Percentiles rank a stretch among this genome's conserved stretches.
Conservation (phyloP, 345 rosid genomes). For the Populus pruinosa region DNA sequence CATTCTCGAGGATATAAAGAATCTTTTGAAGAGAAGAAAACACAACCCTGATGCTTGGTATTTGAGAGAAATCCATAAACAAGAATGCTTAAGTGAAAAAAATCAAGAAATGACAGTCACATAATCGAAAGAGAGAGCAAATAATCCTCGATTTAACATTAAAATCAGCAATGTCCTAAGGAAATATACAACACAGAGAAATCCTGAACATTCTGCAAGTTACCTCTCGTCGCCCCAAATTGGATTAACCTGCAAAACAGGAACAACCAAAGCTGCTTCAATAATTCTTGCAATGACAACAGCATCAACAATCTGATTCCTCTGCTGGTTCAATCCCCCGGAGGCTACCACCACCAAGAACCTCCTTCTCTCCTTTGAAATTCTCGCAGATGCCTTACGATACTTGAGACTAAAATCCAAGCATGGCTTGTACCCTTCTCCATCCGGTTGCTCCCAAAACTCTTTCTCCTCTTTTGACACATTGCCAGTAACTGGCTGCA, state of each 20-base stretch:
- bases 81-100: not conserved
- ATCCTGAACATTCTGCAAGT: not conserved
- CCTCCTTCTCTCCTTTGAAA: slow-evolving; percentile 56
- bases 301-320: slow-evolving; percentile 69
- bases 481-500: slow-evolving; percentile 38
- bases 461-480: slow-evolving; percentile 49
- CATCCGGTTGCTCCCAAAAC: slow-evolving; percentile 67
- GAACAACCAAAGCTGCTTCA: slow-evolving; percentile 68
- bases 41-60: not conserved
- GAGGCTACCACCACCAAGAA: slow-evolving; percentile 68
- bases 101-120: not conserved
- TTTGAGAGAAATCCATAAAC: not conserved
- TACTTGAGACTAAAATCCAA: slow-evolving; percentile 56
- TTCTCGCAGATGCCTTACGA: slow-evolving; percentile 37
- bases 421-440: slow-evolving; percentile 60
- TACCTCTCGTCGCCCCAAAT: slow-evolving; percentile 80
- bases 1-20: not conserved
- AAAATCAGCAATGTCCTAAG: not conserved
- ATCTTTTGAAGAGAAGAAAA: not conserved
- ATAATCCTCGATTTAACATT: not conserved
- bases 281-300: slow-evolving; percentile 75
- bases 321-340: slow-evolving; percentile 71
- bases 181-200: not conserved
- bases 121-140: not conserved
- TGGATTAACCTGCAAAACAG: slow-evolving; percentile 61